These are phyloP conservation scores for Amanita brunnescens DNA, from an alignment of 768 basidiomycete genomes.

Conservation along the genomic window DNA sequence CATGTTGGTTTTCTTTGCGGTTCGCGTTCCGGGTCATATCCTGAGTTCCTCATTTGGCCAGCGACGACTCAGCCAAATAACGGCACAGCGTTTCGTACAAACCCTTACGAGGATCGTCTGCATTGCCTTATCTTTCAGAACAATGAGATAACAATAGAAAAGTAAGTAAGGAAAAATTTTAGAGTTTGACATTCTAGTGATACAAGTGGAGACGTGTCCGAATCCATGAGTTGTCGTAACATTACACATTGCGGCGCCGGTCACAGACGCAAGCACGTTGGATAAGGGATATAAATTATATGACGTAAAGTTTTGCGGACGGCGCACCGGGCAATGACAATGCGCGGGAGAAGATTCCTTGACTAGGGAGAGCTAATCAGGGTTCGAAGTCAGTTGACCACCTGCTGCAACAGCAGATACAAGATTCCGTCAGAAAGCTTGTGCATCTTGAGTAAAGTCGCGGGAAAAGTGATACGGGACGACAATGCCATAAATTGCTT, in stretches of 20 bases:
- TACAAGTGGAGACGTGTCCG: neutral
- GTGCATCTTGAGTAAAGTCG: constrained; percentile 30
- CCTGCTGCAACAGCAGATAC: constrained; percentile 28
- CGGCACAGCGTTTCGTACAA: neutral
- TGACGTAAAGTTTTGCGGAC: neutral
- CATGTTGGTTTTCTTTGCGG: too few species aligned
- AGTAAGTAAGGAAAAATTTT: neutral
- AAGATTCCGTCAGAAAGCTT: constrained; percentile 29
- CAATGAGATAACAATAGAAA: neutral
- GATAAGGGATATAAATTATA: neutral
- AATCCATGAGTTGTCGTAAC: neutral
- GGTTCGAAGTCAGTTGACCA: constrained; percentile 12
- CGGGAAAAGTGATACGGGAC: constrained; percentile 22
- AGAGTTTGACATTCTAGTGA: neutral
- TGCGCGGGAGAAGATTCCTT: neutral
- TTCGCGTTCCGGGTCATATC: too few species aligned
- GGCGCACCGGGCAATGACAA: constrained; percentile 1
- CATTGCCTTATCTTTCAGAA: neutral
- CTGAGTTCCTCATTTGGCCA: too few species aligned
- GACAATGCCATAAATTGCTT: constrained; percentile 22
- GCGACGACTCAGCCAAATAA: too few species aligned
- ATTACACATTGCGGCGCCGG: too few species aligned
- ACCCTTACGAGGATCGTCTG: neutral
- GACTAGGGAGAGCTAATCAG: neutral
- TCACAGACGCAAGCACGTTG: neutral